Evolutionary conservation across 768 basidiomycete species (phyloP).

Genomic region (Amanita brunnescens): DNA sequence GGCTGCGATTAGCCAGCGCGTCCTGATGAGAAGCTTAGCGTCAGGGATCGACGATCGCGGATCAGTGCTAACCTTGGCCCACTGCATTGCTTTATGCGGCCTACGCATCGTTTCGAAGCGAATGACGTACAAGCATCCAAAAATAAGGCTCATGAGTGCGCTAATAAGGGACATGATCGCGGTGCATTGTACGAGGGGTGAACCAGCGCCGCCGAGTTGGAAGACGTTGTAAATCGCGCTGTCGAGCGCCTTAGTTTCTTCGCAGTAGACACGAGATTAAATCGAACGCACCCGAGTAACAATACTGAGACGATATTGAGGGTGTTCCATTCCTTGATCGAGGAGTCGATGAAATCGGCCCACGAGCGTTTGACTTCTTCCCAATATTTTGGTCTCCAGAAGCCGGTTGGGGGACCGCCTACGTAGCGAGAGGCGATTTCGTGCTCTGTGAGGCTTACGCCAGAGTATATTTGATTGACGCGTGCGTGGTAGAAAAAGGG

Average conservation of each 20-base stretch:
- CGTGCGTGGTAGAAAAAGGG: no score
- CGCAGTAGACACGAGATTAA: background rate
- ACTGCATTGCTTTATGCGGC: conserved; percentile 1
- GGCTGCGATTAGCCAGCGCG: no score
- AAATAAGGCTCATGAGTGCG: conserved; percentile 2
- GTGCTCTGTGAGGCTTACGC: no score
- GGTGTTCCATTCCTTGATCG: conserved; percentile 6
- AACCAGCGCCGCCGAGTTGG: background rate
- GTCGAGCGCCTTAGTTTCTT: background rate
- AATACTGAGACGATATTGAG: conserved; percentile 3
- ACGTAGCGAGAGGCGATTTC: no score
- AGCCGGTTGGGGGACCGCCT: no score
- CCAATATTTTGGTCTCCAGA: no score
- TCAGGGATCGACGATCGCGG: no score
- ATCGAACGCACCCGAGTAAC: background rate
- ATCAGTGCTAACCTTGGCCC: no score
- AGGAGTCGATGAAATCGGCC: conserved; percentile 4
- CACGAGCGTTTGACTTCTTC: conserved; percentile 1
- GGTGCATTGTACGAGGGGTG: no score
- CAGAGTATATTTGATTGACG: no score
- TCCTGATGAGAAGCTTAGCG: no score
- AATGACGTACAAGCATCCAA: conserved; percentile 3
- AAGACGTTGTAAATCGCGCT: background rate
- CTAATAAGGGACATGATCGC: conserved; percentile 7
- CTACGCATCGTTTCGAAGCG: conserved; percentile 4